phyloP scores from a whole-genome alignment of 164 flowering plant genomes.

The Stephania yunnanensis region DNA sequence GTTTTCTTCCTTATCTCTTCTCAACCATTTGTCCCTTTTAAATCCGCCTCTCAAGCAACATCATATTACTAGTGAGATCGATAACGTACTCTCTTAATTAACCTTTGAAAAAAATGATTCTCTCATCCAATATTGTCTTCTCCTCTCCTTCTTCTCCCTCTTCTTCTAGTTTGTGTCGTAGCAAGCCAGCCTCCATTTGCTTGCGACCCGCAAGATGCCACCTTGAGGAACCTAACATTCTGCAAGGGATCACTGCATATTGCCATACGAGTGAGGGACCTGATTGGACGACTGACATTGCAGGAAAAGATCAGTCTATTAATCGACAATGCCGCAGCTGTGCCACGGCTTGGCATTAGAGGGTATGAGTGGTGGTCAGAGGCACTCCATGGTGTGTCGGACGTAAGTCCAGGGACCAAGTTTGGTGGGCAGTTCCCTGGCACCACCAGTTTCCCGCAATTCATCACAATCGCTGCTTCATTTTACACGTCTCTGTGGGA shows the following conservation, averaged over 20 bases:
- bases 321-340: constrained; percentile 60
- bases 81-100: too few species aligned
- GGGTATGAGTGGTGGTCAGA: constrained; percentile 99
- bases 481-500: constrained; percentile 78
- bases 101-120: background rate
- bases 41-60: too few species aligned
- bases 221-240: constrained; percentile 39
- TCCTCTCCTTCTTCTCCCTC: background rate
- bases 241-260: constrained; percentile 34
- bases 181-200: constrained; percentile 37
- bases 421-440: constrained; percentile 63
- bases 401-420: constrained; percentile 72
- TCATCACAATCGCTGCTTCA: constrained; percentile 79
- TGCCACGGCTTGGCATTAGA: constrained; percentile 69
- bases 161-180: constrained; percentile 22
- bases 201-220: constrained; percentile 41
- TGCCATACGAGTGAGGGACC: constrained; percentile 49
- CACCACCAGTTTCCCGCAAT: constrained; percentile 93
- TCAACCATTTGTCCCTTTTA: too few species aligned
- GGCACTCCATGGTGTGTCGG: constrained; percentile 87
- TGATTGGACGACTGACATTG: constrained; percentile 61
- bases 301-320: constrained; percentile 63
- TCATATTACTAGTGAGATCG: too few species aligned
- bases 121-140: background rate
- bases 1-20: too few species aligned